Evolutionary conservation across 176 grass and related monocot species (phyloP).

Genomic region (Tuctoria greenei): DNA sequence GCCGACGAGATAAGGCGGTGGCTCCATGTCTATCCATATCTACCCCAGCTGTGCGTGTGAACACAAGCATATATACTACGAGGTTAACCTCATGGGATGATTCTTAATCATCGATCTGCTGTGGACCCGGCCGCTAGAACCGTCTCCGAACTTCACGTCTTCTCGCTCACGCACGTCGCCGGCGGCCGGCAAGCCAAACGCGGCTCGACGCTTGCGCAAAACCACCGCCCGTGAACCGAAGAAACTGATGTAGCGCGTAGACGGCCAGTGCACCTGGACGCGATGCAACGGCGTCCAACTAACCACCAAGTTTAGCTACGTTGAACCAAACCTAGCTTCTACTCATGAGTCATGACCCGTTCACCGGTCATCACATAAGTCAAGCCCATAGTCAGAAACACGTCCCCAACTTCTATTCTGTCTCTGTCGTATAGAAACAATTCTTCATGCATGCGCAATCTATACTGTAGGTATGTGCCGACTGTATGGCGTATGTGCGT

Average conservation of each 20-base stretch:
- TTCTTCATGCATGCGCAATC: not conserved
- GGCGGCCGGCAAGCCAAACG: not conserved
- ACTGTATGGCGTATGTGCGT: not conserved
- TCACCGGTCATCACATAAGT: not conserved
- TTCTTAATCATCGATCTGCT: not conserved
- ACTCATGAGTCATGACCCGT: not conserved
- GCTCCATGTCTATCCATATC: not conserved
- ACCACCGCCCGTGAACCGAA: not conserved
- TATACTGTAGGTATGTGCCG: not conserved
- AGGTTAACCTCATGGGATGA: not conserved
- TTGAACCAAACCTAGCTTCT: not conserved
- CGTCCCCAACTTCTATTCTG: not conserved
- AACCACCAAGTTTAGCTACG: not conserved
- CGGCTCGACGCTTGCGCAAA: not conserved
- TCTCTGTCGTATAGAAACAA: not conserved
- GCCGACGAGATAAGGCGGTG: not conserved
- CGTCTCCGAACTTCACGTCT: not conserved
- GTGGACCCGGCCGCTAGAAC: not conserved
- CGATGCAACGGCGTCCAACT: not conserved
- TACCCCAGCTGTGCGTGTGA: not conserved
- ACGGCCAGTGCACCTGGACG: too few relatives aligned
- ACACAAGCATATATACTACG: not conserved
- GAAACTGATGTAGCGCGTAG: too few relatives aligned
- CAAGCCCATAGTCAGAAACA: not conserved
- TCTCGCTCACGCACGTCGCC: not conserved